Base-by-base conservation (phyloP, 305 asterid species). In the Fraxinus floribunda region DNA sequence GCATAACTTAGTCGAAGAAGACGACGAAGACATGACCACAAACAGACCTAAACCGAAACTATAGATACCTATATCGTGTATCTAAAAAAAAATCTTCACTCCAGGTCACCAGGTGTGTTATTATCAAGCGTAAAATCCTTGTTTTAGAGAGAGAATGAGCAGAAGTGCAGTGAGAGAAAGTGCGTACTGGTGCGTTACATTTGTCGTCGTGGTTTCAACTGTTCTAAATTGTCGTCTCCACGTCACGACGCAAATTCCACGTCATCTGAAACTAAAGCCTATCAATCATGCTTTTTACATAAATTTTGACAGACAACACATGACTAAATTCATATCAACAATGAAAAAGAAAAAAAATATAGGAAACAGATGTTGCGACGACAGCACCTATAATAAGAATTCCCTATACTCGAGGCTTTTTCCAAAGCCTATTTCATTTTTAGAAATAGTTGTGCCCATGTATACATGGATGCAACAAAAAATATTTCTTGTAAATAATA, bases 1-100 rank as follows among this genome's bases (percentile, higher is more conserved):
- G 89, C 99, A 95, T 57, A 84, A 82, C 84, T 89, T 88, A 44
- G 79, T 32, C 84, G 88, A 41, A 16, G 66, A 57, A 5, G 89
- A 39, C n/a, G 86, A 76, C 49, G 90, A 89, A 66, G 88, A 79
- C 89, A 86, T 87, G 84, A 44, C 34, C 87, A 44, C 10, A 60
- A 38, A 68, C 77, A 77, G 78, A 84, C 62, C 86, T 88, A 81
- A 83, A 83, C 72, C 16, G 66, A 44, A 62, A 70, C 34, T 16
- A 77, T 81, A n/a, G 36, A 3, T 44, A 76, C 24, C 16, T 57
- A 57, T 16, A 6, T 49, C 6, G 26, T 6, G 66, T 57, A 57
- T 57, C 66, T 6, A 16, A n/a, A 16, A 39, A 39, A 55, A 55
- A 5, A 18, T 55, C 66, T 55, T 55, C 66, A 55, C 24, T 55